Conservation (phyloP, 2,329 filamentous ascomycete genomes). For the Teratosphaeria gauchensis region DNA sequence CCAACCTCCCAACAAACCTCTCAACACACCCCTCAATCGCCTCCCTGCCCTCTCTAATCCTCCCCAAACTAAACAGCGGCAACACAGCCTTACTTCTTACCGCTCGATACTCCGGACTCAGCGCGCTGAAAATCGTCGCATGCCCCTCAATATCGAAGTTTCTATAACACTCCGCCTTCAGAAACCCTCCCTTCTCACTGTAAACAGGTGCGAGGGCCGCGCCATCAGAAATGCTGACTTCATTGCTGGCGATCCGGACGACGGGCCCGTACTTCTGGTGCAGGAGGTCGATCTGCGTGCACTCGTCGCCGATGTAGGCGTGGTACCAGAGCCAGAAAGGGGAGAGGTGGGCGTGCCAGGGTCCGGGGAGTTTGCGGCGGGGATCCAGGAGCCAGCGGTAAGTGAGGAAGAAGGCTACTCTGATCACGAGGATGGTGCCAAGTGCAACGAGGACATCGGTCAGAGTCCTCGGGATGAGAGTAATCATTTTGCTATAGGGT, state of each 20-base stretch:
- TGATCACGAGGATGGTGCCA: background rate
- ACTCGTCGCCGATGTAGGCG: conserved; percentile 22
- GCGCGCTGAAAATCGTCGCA: conserved; percentile 44
- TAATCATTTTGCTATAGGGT: background rate
- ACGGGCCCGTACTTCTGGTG: conserved; percentile 61
- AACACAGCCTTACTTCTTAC: conserved; percentile 41
- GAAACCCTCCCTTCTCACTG: conserved; percentile 42
- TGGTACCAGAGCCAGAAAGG: conserved; percentile 20
- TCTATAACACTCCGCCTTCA: conserved; percentile 41
- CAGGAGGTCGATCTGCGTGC: conserved; percentile 14
- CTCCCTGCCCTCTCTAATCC: conserved; percentile 31
- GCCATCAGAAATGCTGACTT: conserved; percentile 41
- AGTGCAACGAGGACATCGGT: no score
- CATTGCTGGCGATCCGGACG: conserved; percentile 64
- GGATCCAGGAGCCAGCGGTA: conserved; percentile 27
- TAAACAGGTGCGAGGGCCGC: conserved; percentile 43
- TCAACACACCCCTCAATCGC: conserved; percentile 34
- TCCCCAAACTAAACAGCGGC: conserved; percentile 41
- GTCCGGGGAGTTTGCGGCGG: conserved; percentile 25
- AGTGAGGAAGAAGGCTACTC: background rate
- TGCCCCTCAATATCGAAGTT: conserved; percentile 51
- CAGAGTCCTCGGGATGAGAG: background rate
- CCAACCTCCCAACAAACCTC: conserved; percentile 33
- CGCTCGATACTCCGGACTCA: conserved; percentile 32
- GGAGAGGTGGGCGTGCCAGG: conserved; percentile 18